Evolutionary conservation across 2,329 filamentous ascomycete genomes (phyloP).

Genomic region (Aspergillus sp.): DNA sequence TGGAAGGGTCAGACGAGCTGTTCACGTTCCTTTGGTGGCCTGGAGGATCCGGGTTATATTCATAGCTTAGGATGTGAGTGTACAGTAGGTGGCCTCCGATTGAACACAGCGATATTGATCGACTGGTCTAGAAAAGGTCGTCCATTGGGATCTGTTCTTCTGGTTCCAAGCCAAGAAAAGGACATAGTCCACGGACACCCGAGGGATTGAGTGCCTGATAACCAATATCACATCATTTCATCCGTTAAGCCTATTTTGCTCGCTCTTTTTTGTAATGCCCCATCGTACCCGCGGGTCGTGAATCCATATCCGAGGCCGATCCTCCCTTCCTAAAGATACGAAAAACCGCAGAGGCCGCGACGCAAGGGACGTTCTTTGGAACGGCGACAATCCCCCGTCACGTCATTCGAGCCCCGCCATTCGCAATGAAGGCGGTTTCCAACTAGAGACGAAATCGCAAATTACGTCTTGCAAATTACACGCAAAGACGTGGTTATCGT

Average conservation of each 20-base stretch:
- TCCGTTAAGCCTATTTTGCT: neutral
- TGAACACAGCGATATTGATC: neutral
- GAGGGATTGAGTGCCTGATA: neutral
- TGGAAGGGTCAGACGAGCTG: constrained; percentile 1
- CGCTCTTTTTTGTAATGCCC: neutral
- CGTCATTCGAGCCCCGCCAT: constrained; percentile 34
- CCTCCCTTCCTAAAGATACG: neutral
- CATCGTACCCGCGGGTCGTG: neutral
- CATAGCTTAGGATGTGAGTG: neutral
- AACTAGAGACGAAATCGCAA: neutral
- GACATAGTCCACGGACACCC: neutral
- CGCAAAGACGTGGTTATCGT: neutral
- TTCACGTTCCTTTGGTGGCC: neutral
- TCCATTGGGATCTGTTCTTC: neutral
- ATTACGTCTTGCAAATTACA: constrained; percentile 13
- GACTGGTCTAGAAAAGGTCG: neutral
- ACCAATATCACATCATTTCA: neutral
- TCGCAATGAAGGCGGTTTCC: constrained; percentile 24
- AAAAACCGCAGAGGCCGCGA: neutral
- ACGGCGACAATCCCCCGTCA: constrained; percentile 19
- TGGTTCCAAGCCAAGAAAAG: neutral
- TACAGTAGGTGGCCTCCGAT: neutral
- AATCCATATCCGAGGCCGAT: neutral
- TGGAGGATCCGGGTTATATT: neutral
- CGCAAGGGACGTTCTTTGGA: neutral